Conservation (phyloP, 2,329 filamentous ascomycete genomes). For the Phaeosphaeria sp. region DNA sequence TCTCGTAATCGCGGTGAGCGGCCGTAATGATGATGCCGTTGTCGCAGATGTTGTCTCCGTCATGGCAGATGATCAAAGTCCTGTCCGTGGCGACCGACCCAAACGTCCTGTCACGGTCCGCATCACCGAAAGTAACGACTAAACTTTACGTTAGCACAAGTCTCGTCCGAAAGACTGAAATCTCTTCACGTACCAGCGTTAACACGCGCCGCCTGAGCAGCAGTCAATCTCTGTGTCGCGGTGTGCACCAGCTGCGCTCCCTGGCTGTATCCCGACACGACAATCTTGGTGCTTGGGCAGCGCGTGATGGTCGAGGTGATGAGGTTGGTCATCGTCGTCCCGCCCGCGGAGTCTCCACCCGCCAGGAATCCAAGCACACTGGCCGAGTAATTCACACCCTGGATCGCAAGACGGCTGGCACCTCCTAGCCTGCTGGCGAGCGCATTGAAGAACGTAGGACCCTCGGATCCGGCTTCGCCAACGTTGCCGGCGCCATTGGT, state of each 20-base stretch:
- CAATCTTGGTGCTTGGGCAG: constrained; percentile 41
- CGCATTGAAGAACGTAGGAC: constrained; percentile 57
- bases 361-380: constrained; percentile 50
- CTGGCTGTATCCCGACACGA: constrained; percentile 44
- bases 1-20: constrained; percentile 34
- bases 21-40: constrained; percentile 32
- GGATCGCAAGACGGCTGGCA: constrained; percentile 54
- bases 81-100: constrained; percentile 37
- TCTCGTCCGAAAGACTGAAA: background rate
- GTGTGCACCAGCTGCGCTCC: constrained; percentile 55
- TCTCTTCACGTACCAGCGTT: constrained; percentile 27
- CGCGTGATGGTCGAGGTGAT: constrained; percentile 29
- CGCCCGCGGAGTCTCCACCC: constrained; percentile 54
- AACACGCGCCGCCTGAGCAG: constrained; percentile 27
- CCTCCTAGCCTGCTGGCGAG: constrained; percentile 51
- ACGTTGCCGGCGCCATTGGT: constrained; percentile 61
- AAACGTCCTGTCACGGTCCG: constrained; percentile 41
- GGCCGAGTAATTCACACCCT: constrained; percentile 63
- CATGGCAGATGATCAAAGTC: constrained; percentile 45
- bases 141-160: background rate
- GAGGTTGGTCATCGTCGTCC: constrained; percentile 50
- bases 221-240: constrained; percentile 43
- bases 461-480: constrained; percentile 52
- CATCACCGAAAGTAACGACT: constrained; percentile 49
- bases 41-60: constrained; percentile 45